These are phyloP conservation scores for Suaeda aralocaspica DNA, from an alignment of 148 eudicot genomes.

Conservation along the genomic window DNA sequence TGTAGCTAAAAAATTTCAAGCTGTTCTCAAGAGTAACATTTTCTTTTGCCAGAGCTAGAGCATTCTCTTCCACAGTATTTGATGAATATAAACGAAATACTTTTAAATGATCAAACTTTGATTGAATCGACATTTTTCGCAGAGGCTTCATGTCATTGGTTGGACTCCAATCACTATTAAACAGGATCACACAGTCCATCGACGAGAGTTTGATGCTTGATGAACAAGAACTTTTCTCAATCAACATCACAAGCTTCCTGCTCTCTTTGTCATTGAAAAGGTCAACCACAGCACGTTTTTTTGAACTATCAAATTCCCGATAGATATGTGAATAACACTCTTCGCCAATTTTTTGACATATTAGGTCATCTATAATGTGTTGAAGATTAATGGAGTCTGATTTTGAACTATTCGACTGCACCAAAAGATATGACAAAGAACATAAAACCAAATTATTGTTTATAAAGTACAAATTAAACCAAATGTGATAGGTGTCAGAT, in stretches of 20 bases:
- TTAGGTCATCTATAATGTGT: constrained; percentile 64
- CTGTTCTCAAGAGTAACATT: constrained; percentile 38
- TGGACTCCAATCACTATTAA: constrained; percentile 70
- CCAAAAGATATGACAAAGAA: neutral
- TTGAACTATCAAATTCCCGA: constrained; percentile 29
- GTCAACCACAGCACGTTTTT: constrained; percentile 56
- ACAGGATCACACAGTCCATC: constrained; percentile 58
- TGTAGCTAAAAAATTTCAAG: constrained; percentile 25
- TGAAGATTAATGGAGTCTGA: constrained; percentile 29
- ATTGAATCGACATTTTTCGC: constrained; percentile 49
- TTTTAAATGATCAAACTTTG: constrained; percentile 45
- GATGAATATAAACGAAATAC: constrained; percentile 68
- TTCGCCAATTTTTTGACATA: constrained; percentile 55
- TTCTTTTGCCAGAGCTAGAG: constrained; percentile 49
- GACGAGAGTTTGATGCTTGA: constrained; percentile 50
- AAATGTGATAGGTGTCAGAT: neutral
- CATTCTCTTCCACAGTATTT: constrained; percentile 65
- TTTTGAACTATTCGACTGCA: constrained; percentile 21
- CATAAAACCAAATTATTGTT: neutral
- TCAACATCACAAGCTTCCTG: constrained; percentile 58
- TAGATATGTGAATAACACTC: constrained; percentile 67
- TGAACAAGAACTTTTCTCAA: constrained; percentile 59
- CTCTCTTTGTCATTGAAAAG: constrained; percentile 57
- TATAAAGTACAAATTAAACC: neutral
- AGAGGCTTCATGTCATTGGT: constrained; percentile 53